These are phyloP conservation scores for Sicyos edulis DNA, from an alignment of 306 rosid genomes.

Conservation along the genomic window DNA sequence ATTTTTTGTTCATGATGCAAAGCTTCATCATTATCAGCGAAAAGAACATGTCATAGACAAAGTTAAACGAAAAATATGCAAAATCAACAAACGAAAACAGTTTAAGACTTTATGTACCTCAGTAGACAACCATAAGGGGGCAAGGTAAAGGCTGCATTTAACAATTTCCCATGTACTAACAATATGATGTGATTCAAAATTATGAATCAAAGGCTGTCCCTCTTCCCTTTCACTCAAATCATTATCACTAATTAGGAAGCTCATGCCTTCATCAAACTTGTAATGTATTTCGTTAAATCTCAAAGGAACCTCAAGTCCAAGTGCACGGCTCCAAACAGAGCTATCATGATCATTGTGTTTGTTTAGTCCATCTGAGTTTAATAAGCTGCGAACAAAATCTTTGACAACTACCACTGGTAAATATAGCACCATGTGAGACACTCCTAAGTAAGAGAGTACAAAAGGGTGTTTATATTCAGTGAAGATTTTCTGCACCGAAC, in stretches of 20 bases:
- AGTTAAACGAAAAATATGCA: neutral
- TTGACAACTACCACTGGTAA: conserved; percentile 49
- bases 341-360: no score
- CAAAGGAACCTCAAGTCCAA: conserved; percentile 30
- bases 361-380: conserved; percentile 21
- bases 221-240: conserved; percentile 49
- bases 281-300: conserved; percentile 28
- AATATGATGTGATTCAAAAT: conserved; percentile 27
- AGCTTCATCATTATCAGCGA: neutral
- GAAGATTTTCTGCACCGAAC: conserved; percentile 60
- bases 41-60: neutral
- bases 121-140: conserved; percentile 65
- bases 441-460: conserved; percentile 60
- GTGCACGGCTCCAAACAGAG: conserved; percentile 18
- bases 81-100: neutral
- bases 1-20: neutral
- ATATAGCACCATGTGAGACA: conserved; percentile 52
- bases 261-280: conserved; percentile 19
- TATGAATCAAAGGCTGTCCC: conserved; percentile 28
- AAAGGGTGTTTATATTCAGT: conserved; percentile 59
- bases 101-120: conserved; percentile 44
- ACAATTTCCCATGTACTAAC: conserved; percentile 48
- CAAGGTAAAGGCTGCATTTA: conserved; percentile 45
- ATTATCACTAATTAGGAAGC: conserved; percentile 32
- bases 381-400: conserved; percentile 37